Evolutionary conservation across 306 rosid species (phyloP), one percentile per base, ranked within the genome.

Genomic region (Rubus idaeus): DNA sequence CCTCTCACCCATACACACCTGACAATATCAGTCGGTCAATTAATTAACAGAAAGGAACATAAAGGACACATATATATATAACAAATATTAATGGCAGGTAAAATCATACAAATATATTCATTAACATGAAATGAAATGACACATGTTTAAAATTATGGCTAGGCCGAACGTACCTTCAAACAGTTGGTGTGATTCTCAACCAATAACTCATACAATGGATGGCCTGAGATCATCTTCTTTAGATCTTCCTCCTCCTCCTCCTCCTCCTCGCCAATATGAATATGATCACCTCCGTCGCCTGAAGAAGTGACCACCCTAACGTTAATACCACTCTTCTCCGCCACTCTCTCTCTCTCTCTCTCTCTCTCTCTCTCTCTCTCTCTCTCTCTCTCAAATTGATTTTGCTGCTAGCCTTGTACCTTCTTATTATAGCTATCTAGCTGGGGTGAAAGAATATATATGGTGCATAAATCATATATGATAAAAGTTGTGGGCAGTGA

Each of bases 151-250:
- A 7, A 9, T 45, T 45, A 57, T 20, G 12, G 62, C 20, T 17
- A 23, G 26, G 26, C 57, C 20, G 12, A 2, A 8, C 39, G 3
- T 82, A 86, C 92, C 92, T 84, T 82, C 77, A 86, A 78, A 76
- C 92, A 86, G 75, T 80, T 78, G 21, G 80, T 64, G 78, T 88
- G 92, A 40, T 88, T 82, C 67, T 86, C 73, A 77, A 86, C 57
- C 86, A 88, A 61, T 11, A 86, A 77, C 61, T 71, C 86, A 84
- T 78, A 88, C 79, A 82, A 74, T 67, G 92, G 88, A 83, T 88
- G 90, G 39, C 10, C 79, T 26, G 84, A 75, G 75, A 88, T 84
- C 83, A 81, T 84, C 57, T 77, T 80, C 87, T 88, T 88, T 30
- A 88, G 77, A 77, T 47, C 42, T 20, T 6, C 58, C 46, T 77